Conservation (phyloP, 257 asterid genomes). For the Solanum clarkiae region DNA sequence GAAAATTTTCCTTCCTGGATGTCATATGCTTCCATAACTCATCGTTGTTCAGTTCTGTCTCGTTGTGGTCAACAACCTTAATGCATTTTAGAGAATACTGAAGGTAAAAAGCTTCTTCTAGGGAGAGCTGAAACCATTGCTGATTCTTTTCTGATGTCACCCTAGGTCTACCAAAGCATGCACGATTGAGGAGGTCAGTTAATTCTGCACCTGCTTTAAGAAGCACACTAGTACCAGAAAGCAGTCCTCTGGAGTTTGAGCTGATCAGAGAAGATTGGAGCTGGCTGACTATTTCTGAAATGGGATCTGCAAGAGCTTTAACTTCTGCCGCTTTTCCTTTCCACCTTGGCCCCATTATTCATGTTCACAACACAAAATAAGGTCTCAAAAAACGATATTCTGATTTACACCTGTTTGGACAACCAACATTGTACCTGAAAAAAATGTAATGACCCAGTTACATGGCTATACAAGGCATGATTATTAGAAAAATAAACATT, state of each 20-base stretch:
- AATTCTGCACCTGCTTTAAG: conserved; percentile 44
- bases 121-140: conserved; percentile 58
- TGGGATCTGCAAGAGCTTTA: conserved; percentile 30
- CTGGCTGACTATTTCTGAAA: conserved; percentile 26
- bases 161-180: conserved; percentile 57
- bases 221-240: conserved; percentile 38
- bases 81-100: conserved; percentile 44
- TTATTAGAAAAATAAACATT: not conserved
- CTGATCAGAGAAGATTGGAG: conserved; percentile 42
- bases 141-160: conserved; percentile 35
- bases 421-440: not conserved
- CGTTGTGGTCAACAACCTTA: conserved; percentile 26
- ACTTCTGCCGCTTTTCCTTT: conserved; percentile 35
- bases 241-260: conserved; percentile 40
- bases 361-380: not conserved
- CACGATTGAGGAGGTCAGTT: conserved; percentile 38
- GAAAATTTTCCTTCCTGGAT: conserved; percentile 25
- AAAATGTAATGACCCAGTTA: not conserved
- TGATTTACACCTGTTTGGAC: not conserved
- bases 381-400: not conserved
- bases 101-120: conserved; percentile 69
- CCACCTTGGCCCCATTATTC: conserved; percentile 34
- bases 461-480: not conserved
- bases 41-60: conserved; percentile 11
- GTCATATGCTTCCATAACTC: conserved; percentile 44